Evolutionary conservation across 2,329 filamentous ascomycete species (phyloP), one percentile per base, ranked within the genome.

Genomic region (Colletotrichum camelliae): DNA sequence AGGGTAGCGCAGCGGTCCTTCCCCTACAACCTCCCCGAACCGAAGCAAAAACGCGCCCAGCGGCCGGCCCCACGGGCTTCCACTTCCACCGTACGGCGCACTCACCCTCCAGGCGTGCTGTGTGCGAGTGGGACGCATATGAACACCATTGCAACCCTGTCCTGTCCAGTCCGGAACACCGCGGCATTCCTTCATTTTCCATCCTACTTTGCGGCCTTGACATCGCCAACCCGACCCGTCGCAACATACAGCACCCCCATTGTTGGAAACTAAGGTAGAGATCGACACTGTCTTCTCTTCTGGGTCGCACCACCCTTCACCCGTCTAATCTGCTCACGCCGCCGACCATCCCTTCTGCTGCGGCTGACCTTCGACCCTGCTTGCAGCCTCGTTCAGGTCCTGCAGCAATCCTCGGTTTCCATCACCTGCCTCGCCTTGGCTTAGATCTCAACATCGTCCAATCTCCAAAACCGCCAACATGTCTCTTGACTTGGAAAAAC

Each of bases 401-500:
- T 75, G 70, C 69, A 76, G 58, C 70, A 76, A 75, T 60, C 74
- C 74, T 76, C 74, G 70, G 74, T 57, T 76, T 37, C 24, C 21
- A 31, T 69, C 43, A 64, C 35, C 58, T 58, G 70, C 65, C 43
- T 68, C 24, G 33, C 58, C 43, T 43, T 60, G 64, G 43, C 70
- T 69, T n/a, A 65, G 43, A 58, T 67, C 72, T 64, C 66, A 75
- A 61, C 35, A 67, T 39, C 72, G 27, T 60, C 39, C 27, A 66
- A 66, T 37, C 72, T 24, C 43, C 12, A 61, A 68, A 27, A 57
- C 61, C 69, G 68, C 77, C 80, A 81, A 77, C 77, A 93, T 93
- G 91, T 91, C 91, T 80, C 90, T 97, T 81, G 93, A 96, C 81
- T 90, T 97, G 68, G 95, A 97, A 87, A 94, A 92, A 83, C 95